A percentile compares a stretch with the other conserved stretches of the same genome.
These are phyloP conservation scores for Spergularia marina DNA, from an alignment of 148 eudicot species.

Conservation along the genomic window DNA sequence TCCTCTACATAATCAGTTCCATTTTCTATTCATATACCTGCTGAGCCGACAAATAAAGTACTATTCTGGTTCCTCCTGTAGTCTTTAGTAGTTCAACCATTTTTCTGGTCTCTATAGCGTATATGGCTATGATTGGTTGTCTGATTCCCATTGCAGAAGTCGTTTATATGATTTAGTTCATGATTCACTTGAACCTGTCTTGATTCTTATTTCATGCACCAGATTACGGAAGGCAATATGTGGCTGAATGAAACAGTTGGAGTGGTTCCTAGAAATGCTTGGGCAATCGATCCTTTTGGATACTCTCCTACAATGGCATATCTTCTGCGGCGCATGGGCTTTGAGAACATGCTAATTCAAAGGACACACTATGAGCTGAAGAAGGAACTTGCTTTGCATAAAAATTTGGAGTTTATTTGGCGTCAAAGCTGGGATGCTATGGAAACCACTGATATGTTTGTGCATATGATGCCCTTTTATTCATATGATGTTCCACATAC, in stretches of 20 bases:
- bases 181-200: background rate
- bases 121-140: background rate
- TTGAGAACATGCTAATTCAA: constrained; percentile 99
- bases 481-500: constrained; percentile 98
- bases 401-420: constrained; percentile 90
- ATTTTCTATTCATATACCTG: too few relatives aligned
- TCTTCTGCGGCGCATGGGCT: constrained; percentile 99
- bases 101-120: background rate
- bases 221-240: constrained; percentile 97
- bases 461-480: constrained; percentile 99
- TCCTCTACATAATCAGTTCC: too few relatives aligned
- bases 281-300: constrained; percentile 99
- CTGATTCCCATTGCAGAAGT: too few relatives aligned
- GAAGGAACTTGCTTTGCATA: constrained; percentile 78
- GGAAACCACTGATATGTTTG: constrained; percentile 95
- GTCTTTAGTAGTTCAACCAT: background rate
- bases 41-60: too few relatives aligned
- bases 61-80: background rate
- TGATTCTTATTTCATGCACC: constrained; percentile 24
- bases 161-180: background rate
- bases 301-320: constrained; percentile 99
- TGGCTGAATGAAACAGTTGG: constrained; percentile 98
- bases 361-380: constrained; percentile 97
- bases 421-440: constrained; percentile 92
- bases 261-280: constrained; percentile 86